Evolutionary conservation across 2,329 filamentous ascomycete genomes (phyloP), one percentile per base, ranked within the genome.

Genomic region (Calonectria pseudoreteaudii): DNA sequence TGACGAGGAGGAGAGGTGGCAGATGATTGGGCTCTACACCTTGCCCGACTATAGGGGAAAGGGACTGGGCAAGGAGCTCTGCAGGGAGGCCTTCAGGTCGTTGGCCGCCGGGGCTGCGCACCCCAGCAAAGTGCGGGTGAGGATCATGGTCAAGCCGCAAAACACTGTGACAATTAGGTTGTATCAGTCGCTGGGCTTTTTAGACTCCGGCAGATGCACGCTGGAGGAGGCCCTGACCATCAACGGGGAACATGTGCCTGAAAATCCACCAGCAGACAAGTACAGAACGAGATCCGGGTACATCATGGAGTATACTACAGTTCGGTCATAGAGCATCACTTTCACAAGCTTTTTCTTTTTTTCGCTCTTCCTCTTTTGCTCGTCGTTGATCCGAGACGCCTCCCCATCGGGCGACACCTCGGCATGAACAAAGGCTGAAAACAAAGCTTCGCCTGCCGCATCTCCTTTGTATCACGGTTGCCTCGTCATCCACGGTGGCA

Each of bases 1-100:
- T 16, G 70, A 64, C 1, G 44, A 68, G 9, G 64, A 71, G 44
- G 72, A 73, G 23, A 72, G 62, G 36, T 72, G 70, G 70, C 70
- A 72, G 23, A 65, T 72, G 66, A 30, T 49, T 10, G 56, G 34
- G 9, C 65, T 72, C 4, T 72, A 72, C 26, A 56, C 56, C 7
- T 16, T 66, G 11, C 56, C 65, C 4, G n/a, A 16, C 26, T 41
- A 72, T 13, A 64, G 70, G 4, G 49, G 70, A 4, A 47, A 58
- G 23, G 65, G 70, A 0, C 30, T 68, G 11, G 66, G 56, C 1
- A 65, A 49, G 44, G 9, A n/a, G 5, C 36, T 72, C 2, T 72
- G 66, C 36, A 30, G 34, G 8, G 58, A 47, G 26, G 56, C 56
- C 6, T 68, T 68, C 30, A n/a, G 16, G 20, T 38, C 60, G 13